Evolutionary conservation across 306 rosid genomes (phyloP), one percentile per base, ranked within the genome.

Genomic region (Vicia faba): DNA sequence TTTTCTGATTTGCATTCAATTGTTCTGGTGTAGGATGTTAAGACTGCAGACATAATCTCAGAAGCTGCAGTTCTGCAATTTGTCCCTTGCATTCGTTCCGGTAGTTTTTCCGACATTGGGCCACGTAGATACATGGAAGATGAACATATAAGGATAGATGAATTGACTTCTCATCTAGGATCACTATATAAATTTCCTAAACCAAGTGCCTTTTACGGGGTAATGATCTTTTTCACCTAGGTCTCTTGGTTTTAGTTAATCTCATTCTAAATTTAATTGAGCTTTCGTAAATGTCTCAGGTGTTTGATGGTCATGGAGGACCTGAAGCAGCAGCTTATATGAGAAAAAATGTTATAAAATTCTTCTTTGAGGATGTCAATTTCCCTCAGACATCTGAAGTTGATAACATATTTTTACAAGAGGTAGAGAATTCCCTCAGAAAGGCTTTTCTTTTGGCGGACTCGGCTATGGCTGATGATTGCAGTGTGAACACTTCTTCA

Each of bases 251-350:
- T 43, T 62, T 50, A 46, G 31, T 19, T 31, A 36, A 63, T 69
- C 54, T 13, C 39, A 25, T 44, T 70, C 51, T 39, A 35, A 67
- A 62, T 64, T 45, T 84, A 60, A 69, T 51, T 59, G 71, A 59
- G 49, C 36, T 57, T 49, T 44, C 51, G 49, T 4, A 10, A 61
- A 31, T 75, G 5, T 64, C 26, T 57, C 81, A 93, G 98, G 93
- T 95, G 39, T 95, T 95, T 79, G 99, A 95, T 76, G 99, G 99
- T 16, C 99, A 95, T 75, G 99, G 99, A 82, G 99, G 99, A 78
- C 92, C 97, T n/a, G 97, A 95, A 82, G 99, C 99, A 16, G 95
- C 99, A 14, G 87, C 97, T 70, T 95, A 80, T 74, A 78, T 88
- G 14, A 81, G 79, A 64, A 86, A 86, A 79, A 84, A 95, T 78